Conservation (phyloP, 805 yeast species). For the Lipomyces japonicus region DNA sequence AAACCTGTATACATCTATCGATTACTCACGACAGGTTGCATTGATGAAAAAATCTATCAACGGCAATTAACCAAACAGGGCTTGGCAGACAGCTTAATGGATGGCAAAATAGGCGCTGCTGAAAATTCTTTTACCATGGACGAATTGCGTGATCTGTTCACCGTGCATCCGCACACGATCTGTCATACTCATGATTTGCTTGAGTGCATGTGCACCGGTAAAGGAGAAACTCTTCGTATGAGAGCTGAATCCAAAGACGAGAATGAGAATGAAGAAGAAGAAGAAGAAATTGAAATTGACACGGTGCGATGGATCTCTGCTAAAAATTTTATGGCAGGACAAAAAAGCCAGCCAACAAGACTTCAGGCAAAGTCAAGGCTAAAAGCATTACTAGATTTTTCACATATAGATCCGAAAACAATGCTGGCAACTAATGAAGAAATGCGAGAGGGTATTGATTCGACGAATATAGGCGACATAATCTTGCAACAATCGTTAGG, state of each 20-base stretch:
- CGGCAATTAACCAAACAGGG: constrained; percentile 82
- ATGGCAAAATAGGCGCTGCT: constrained; percentile 35
- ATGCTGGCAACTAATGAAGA: too few relatives aligned
- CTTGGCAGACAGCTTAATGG: constrained; percentile 68
- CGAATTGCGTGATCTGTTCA: constrained; percentile 74
- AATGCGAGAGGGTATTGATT: too few relatives aligned
- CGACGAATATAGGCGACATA: too few relatives aligned
- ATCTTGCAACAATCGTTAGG: too few relatives aligned
- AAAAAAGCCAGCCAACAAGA: constrained; percentile 18
- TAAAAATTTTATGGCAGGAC: constrained; percentile 39
- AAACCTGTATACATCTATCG: constrained; percentile 77
- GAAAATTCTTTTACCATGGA: constrained; percentile 60
- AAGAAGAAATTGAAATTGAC: constrained; percentile 25
- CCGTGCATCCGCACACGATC: constrained; percentile 46
- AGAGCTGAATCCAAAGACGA: constrained; percentile 22
- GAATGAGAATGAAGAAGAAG: constrained; percentile 32
- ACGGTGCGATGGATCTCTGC: constrained; percentile 55
- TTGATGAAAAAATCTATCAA: constrained; percentile 92
- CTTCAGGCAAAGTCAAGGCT: constrained; percentile 47
- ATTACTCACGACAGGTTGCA: constrained; percentile 78
- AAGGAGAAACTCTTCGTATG: constrained; percentile 22
- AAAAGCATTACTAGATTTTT: constrained; percentile 58
- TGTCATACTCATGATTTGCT: constrained; percentile 79
- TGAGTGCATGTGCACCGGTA: constrained; percentile 45
- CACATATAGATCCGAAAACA: constrained; percentile 57